Evolutionary conservation across 768 basidiomycete species (phyloP).

Genomic region (Rhizopogon salebrosus): DNA sequence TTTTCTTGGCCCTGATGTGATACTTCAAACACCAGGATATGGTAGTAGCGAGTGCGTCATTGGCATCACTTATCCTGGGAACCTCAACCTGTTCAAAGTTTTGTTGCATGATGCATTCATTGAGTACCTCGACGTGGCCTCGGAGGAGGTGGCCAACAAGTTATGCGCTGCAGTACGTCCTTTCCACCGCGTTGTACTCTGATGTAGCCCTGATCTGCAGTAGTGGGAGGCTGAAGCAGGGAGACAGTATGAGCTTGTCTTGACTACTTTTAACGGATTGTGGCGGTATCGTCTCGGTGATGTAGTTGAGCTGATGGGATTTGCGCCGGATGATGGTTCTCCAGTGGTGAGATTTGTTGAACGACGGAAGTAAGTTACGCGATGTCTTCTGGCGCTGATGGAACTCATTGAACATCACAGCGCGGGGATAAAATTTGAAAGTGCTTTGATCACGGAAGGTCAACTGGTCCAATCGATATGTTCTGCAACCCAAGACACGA

Average conservation of each 20-base stretch:
- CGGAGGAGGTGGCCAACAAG: conserved; percentile 8
- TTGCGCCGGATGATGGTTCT: conserved; percentile 13
- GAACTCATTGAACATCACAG: conserved; percentile 5
- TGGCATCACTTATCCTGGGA: neutral
- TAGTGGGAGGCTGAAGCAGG: conserved; percentile 14
- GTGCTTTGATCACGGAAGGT: conserved; percentile 5
- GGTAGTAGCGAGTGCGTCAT: conserved; percentile 8
- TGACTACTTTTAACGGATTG: conserved; percentile 16
- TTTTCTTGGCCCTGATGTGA: conserved; percentile 12
- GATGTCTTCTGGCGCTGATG: neutral
- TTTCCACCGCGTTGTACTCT: neutral
- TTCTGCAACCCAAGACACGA: conserved; percentile 5
- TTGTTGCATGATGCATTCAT: conserved; percentile 3
- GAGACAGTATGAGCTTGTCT: conserved; percentile 12
- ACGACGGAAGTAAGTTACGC: conserved; percentile 11
- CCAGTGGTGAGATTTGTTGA: conserved; percentile 17
- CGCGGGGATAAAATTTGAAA: conserved; percentile 5
- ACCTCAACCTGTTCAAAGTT: conserved; percentile 12
- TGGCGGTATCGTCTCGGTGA: conserved; percentile 22
- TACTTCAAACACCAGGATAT: conserved; percentile 6
- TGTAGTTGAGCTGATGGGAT: conserved; percentile 13
- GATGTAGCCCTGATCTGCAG: conserved; percentile 1
- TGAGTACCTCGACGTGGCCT: conserved; percentile 14
- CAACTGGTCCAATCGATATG: conserved; percentile 7
- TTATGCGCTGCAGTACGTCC: conserved; percentile 13